phyloP scores from a whole-genome alignment of 1,284 basidiomycete species.

The Fomitiporia mediterranea region DNA sequence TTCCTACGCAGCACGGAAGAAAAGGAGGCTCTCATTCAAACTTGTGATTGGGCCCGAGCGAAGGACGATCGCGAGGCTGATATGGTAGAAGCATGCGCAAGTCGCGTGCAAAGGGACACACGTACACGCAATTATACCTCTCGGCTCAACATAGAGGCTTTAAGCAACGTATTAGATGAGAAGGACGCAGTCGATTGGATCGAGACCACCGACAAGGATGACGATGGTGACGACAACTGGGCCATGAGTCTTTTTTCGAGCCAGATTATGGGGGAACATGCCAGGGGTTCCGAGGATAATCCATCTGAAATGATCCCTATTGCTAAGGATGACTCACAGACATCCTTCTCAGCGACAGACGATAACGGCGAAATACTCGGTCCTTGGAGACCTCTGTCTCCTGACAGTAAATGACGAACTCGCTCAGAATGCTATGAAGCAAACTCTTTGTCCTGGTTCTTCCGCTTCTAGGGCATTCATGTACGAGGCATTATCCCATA shows the following conservation, averaged over 20 bases:
- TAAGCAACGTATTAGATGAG: constrained; percentile 16
- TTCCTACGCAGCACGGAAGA: constrained; percentile 43
- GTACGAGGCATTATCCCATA: too few species aligned
- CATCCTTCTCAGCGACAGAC: not conserved
- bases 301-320: not conserved
- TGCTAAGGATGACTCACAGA: not conserved
- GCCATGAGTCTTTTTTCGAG: not conserved
- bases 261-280: not conserved
- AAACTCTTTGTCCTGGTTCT: too few species aligned
- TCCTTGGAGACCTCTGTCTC: constrained; percentile 20
- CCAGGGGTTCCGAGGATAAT: not conserved
- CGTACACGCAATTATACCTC: not conserved
- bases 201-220: constrained; percentile 11
- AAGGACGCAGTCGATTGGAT: not conserved
- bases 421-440: too few species aligned
- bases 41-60: constrained; percentile 31
- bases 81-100: not conserved
- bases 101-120: not conserved
- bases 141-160: constrained; percentile 15
- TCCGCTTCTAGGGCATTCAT: too few species aligned
- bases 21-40: constrained; percentile 30
- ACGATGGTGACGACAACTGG: constrained; percentile 11
- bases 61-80: constrained; percentile 24
- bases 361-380: constrained; percentile 11
- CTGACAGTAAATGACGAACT: not conserved